Percentiles rank a stretch among this genome's conserved stretches.
phyloP scores from a whole-genome alignment of 2,329 filamentous ascomycete genomes.

The Grosmannia clavigera region DNA sequence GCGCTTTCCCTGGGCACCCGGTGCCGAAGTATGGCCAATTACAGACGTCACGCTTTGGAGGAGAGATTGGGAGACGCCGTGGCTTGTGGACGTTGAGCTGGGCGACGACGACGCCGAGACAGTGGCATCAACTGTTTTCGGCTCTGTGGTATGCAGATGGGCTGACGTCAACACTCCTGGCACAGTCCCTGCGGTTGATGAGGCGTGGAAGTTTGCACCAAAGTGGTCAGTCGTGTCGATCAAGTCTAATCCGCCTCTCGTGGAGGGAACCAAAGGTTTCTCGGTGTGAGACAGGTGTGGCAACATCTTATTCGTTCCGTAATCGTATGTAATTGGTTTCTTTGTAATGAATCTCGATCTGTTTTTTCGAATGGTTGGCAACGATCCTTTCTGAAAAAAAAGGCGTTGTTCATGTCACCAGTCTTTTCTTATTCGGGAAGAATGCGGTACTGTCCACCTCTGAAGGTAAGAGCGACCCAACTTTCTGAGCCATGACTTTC shows the following conservation, averaged over 20 bases:
- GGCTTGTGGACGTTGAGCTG: constrained; percentile 66
- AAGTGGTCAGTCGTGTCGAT: constrained; percentile 60
- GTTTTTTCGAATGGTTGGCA: background rate
- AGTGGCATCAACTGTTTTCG: constrained; percentile 30
- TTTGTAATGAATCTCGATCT: background rate
- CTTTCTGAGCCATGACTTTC: background rate
- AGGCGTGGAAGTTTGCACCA: constrained; percentile 64
- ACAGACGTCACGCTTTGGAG: constrained; percentile 69
- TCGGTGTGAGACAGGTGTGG: constrained; percentile 25
- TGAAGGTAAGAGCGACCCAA: background rate
- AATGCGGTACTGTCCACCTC: background rate
- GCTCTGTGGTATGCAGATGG: constrained; percentile 70
- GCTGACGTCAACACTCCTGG: constrained; percentile 65
- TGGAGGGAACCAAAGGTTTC: constrained; percentile 67
- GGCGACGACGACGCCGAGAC: constrained; percentile 10
- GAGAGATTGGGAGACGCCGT: constrained; percentile 62
- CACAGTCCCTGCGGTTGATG: constrained; percentile 71
- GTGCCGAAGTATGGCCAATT: constrained; percentile 38
- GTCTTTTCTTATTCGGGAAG: background rate
- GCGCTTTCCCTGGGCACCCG: constrained; percentile 38
- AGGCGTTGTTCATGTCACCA: background rate
- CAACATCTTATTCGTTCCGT: background rate
- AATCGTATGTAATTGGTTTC: background rate
- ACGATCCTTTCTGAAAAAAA: background rate
- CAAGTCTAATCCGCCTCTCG: constrained; percentile 65